Evolutionary conservation across 2,329 filamentous ascomycete species (phyloP).

Genomic region (Claviceps sp.): DNA sequence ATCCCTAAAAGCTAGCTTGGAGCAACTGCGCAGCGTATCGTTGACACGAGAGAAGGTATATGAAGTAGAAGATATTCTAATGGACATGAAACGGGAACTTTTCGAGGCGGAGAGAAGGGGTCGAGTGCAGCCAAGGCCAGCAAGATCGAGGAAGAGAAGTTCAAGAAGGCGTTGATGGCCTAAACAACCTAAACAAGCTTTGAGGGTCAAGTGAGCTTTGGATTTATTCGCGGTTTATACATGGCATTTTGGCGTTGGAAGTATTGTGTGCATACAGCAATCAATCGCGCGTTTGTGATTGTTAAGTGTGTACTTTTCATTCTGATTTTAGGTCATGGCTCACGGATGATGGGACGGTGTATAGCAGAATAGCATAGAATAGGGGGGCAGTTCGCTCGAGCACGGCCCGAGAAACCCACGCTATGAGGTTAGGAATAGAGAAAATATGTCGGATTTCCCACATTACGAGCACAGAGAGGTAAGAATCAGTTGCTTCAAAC

Average conservation of each 20-base stretch:
- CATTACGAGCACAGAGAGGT: too few relatives aligned
- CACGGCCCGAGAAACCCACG: not conserved
- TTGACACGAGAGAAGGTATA: conserved; percentile 53
- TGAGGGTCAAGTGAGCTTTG: conserved; percentile 1
- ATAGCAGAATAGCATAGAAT: not conserved
- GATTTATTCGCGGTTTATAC: not conserved
- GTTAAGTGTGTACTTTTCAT: not conserved
- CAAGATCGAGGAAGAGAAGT: conserved; percentile 13
- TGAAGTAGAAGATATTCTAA: conserved; percentile 63
- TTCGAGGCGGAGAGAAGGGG: conserved; percentile 56
- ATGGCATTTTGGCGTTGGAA: not conserved
- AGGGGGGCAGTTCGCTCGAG: not conserved
- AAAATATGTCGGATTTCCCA: not conserved
- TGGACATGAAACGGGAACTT: conserved; percentile 63
- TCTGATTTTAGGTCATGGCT: not conserved
- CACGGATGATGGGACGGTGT: not conserved
- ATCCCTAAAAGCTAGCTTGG: conserved; percentile 29
- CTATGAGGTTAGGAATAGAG: not conserved
- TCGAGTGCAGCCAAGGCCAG: conserved; percentile 6
- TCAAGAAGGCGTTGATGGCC: conserved; percentile 2
- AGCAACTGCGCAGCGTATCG: conserved; percentile 42
- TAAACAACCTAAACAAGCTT: not conserved
- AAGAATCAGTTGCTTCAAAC: too few relatives aligned
- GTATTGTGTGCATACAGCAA: not conserved
- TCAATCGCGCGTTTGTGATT: not conserved